Evolutionary conservation across 805 yeast genomes (phyloP).

Genomic region (Debaryomyces castellii): DNA sequence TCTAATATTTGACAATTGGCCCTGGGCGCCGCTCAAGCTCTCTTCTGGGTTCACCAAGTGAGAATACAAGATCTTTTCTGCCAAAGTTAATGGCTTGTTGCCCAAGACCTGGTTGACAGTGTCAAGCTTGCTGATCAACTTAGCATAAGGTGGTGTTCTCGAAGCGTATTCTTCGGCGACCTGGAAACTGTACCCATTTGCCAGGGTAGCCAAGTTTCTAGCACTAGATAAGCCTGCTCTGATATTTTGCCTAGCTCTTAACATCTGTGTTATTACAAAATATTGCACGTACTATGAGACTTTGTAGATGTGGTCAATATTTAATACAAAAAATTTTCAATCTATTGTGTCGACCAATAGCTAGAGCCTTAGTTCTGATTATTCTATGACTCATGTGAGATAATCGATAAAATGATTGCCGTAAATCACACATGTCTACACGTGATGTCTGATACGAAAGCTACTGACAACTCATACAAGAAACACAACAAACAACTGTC

Average conservation of each 20-base stretch:
- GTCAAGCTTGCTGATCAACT: constrained; percentile 62
- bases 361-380: constrained; percentile 3
- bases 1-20: constrained; percentile 57
- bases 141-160: constrained; percentile 86
- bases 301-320: not conserved
- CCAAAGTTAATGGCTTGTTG: constrained; percentile 79
- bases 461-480: not conserved
- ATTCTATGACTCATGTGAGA: constrained; percentile 3
- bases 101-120: constrained; percentile 64
- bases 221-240: constrained; percentile 3
- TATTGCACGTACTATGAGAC: not conserved
- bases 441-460: not conserved
- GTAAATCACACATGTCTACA: not conserved
- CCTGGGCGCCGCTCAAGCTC: constrained; percentile 52
- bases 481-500: not conserved
- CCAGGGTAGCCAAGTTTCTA: constrained; percentile 32
- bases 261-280: constrained; percentile 7
- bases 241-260: constrained; percentile 11
- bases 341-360: not conserved
- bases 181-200: constrained; percentile 20
- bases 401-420: not conserved
- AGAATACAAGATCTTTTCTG: constrained; percentile 92
- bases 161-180: constrained; percentile 63
- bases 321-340: not conserved
- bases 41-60: constrained; percentile 90